phyloP scores from a whole-genome alignment of 352 stramenopile genomes.

The Pythium insidiosum region DNA sequence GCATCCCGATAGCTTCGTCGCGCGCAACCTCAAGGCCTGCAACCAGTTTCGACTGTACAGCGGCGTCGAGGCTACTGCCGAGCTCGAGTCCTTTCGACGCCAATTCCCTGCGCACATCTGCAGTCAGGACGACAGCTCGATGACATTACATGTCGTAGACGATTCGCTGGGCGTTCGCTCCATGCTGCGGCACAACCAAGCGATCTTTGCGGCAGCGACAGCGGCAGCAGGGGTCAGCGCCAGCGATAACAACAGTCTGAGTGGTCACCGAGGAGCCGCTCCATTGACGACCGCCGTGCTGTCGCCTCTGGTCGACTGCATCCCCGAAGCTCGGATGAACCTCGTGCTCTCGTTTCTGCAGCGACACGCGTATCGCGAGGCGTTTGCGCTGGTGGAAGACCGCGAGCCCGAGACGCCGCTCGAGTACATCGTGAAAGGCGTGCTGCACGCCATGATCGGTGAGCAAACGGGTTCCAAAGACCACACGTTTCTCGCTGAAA shows the following conservation, averaged over 20 bases:
- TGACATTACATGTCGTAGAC: too few relatives aligned
- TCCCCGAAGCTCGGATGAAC: conserved; percentile 51
- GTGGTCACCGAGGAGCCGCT: not conserved
- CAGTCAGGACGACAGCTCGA: not conserved
- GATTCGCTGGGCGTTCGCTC: conserved; percentile 19
- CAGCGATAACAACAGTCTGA: too few relatives aligned
- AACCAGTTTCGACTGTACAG: conserved; percentile 52
- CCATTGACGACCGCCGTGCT: conserved; percentile 15
- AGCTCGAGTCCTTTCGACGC: conserved; percentile 79
- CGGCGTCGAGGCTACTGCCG: conserved; percentile 45
- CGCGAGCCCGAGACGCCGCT: conserved; percentile 24
- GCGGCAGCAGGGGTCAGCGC: too few relatives aligned
- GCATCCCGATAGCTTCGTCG: conserved; percentile 51
- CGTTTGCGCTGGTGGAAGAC: conserved; percentile 51
- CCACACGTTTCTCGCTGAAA: conserved; percentile 66
- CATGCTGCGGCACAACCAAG: conserved; percentile 42
- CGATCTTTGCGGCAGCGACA: conserved; percentile 32
- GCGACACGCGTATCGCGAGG: conserved; percentile 30
- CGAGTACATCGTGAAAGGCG: conserved; percentile 45
- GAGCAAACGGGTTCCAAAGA: conserved; percentile 53
- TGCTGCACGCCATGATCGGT: conserved; percentile 52
- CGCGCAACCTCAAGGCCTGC: conserved; percentile 60
- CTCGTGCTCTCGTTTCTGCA: conserved; percentile 47
- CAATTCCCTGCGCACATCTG: conserved; percentile 32
- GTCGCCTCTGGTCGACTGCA: conserved; percentile 21